Conservation (phyloP, 345 rosid genomes). For the Carallia pectinifolia region DNA sequence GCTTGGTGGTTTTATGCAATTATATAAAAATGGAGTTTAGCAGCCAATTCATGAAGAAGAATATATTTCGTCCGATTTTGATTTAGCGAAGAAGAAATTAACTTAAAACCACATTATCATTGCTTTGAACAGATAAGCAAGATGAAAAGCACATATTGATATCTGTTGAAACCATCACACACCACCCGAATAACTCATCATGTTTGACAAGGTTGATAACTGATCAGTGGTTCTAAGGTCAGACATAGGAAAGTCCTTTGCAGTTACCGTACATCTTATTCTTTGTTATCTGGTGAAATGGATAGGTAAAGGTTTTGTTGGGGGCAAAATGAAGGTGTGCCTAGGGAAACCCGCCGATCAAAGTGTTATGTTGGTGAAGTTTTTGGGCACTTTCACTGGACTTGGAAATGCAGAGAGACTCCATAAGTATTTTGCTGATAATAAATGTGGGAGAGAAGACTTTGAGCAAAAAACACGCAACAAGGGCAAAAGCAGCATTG, state of each 20-base stretch:
- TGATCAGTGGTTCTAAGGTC: neutral
- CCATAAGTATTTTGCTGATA: slow-evolving; percentile 37
- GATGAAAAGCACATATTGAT: too few relatives aligned
- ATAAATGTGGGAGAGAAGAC: slow-evolving; percentile 44
- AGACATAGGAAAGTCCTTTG: neutral
- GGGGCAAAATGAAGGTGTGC: slow-evolving; percentile 50
- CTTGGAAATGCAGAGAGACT: slow-evolving; percentile 50
- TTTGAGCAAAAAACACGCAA: slow-evolving; percentile 27
- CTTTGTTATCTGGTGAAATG: neutral
- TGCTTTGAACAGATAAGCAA: neutral
- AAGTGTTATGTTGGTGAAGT: slow-evolving; percentile 51
- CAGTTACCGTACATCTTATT: neutral
- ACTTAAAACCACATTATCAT: neutral
- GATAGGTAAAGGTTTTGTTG: slow-evolving; percentile 49
- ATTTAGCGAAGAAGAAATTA: neutral
- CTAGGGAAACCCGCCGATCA: slow-evolving; percentile 58
- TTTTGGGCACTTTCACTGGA: slow-evolving; percentile 51
- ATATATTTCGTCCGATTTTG: neutral
- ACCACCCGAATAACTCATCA: neutral
- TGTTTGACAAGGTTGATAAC: neutral
- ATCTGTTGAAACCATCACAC: too few relatives aligned
- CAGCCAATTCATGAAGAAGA: slow-evolving; percentile 1
- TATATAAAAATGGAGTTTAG: neutral
- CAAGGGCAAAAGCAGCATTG: slow-evolving; percentile 10
- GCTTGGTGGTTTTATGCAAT: neutral